Evolutionary conservation across 805 yeast genomes (phyloP).

Genomic region (Sporopachydermia quercuum): DNA sequence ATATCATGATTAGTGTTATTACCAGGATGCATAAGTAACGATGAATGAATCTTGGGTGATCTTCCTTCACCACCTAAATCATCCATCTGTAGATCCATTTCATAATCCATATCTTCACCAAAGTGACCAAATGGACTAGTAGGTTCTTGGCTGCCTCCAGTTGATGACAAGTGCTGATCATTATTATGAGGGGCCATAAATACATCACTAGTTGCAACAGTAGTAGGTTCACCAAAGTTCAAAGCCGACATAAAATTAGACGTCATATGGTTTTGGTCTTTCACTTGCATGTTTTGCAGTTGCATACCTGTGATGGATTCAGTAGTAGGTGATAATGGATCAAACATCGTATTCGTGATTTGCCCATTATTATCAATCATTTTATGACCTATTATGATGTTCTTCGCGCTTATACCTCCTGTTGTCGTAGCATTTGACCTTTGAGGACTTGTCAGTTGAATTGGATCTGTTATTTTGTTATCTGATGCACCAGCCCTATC

Average conservation of each 20-base stretch:
- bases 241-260: background rate
- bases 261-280: background rate
- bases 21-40: background rate
- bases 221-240: background rate
- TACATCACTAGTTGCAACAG: background rate
- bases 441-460: background rate
- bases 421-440: background rate
- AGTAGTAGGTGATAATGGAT: background rate
- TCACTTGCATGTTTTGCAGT: background rate
- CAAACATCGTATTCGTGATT: background rate
- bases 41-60: background rate
- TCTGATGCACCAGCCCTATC: too few relatives aligned
- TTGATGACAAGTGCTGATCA: background rate
- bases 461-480: background rate
- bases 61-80: background rate
- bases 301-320: background rate
- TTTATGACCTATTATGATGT: too few relatives aligned
- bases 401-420: background rate
- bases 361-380: too few relatives aligned
- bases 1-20: background rate
- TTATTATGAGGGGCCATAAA: background rate
- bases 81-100: slow-evolving; percentile 1
- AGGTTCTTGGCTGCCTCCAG: background rate
- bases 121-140: background rate
- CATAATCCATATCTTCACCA: slow-evolving; percentile 1